Evolutionary conservation across 1,284 basidiomycete genomes (phyloP).

Genomic region (Marasmius fiardii): DNA sequence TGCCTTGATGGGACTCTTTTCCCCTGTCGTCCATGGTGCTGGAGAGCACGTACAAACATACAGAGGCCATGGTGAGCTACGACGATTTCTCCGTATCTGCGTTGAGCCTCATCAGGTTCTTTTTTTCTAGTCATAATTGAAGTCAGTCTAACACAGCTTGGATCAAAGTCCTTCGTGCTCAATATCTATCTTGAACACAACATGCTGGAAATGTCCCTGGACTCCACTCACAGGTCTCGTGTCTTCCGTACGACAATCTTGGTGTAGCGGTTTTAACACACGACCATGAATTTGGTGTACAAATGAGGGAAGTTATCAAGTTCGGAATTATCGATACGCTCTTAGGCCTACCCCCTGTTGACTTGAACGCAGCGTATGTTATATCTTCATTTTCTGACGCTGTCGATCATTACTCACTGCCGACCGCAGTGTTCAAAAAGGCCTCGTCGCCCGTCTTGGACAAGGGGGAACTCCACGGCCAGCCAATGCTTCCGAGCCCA

Average conservation of each 20-base stretch:
- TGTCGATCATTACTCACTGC: background rate
- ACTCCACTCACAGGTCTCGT: conserved; percentile 25
- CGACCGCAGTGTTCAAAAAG: background rate
- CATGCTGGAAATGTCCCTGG: conserved; percentile 37
- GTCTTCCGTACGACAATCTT: conserved; percentile 34
- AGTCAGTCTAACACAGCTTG: conserved; percentile 11
- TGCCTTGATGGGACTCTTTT: conserved; percentile 12
- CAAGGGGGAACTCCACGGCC: background rate
- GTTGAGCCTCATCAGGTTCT: background rate
- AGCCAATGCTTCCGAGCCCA: conserved; percentile 10
- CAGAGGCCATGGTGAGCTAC: conserved; percentile 19
- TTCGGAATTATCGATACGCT: conserved; percentile 32
- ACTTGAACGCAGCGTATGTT: conserved; percentile 28
- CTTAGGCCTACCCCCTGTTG: conserved; percentile 27
- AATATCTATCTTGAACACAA: background rate
- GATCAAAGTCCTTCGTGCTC: background rate
- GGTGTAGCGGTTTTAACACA: conserved; percentile 41
- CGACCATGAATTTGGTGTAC: conserved; percentile 34
- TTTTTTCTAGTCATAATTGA: conserved; percentile 9
- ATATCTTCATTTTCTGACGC: background rate
- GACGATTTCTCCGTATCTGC: background rate
- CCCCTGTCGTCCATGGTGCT: conserved; percentile 21
- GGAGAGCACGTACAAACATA: conserved; percentile 19
- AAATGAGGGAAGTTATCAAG: conserved; percentile 29
- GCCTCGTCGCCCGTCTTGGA: background rate